Percentiles rank a stretch among this genome's conserved stretches.
Evolutionary conservation across 2,329 filamentous ascomycete genomes (phyloP).

Genomic region (Sordariomycetes sp.): DNA sequence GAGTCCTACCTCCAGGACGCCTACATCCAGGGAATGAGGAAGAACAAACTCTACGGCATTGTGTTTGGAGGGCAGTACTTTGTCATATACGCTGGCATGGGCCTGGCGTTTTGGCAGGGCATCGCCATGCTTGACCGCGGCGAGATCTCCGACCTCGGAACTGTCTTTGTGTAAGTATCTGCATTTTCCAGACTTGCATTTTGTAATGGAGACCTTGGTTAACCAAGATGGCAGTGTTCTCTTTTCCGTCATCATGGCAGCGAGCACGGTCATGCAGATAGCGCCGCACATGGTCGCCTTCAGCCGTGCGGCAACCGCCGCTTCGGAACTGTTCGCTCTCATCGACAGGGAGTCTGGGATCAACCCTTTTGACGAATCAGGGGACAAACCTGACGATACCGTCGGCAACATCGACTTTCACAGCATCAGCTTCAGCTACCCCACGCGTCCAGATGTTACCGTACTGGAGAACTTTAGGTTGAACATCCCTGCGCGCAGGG

Average conservation of each 20-base stretch:
- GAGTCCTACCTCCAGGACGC: conserved; percentile 26
- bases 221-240: conserved; percentile 20
- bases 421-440: conserved; percentile 39
- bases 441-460: conserved; percentile 36
- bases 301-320: conserved; percentile 30
- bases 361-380: conserved; percentile 25
- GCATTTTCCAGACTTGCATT: not conserved
- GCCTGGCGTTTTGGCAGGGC: conserved; percentile 37
- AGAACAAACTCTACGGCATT: conserved; percentile 26
- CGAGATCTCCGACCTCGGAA: conserved; percentile 26
- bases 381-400: conserved; percentile 13
- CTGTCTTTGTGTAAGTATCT: conserved; percentile 27
- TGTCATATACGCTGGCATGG: conserved; percentile 32
- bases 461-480: conserved; percentile 28
- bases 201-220: not conserved
- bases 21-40: conserved; percentile 23
- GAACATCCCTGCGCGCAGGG: conserved; percentile 28
- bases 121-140: conserved; percentile 28
- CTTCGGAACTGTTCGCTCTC: conserved; percentile 29
- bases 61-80: conserved; percentile 31
- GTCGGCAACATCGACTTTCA: conserved; percentile 31
- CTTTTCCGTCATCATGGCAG: conserved; percentile 31
- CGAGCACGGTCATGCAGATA: conserved; percentile 28
- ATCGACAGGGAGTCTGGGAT: conserved; percentile 30
- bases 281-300: conserved; percentile 30